phyloP scores from a whole-genome alignment of 192 early-diverging fungal genomes.

The Allomyces javanicus region DNA sequence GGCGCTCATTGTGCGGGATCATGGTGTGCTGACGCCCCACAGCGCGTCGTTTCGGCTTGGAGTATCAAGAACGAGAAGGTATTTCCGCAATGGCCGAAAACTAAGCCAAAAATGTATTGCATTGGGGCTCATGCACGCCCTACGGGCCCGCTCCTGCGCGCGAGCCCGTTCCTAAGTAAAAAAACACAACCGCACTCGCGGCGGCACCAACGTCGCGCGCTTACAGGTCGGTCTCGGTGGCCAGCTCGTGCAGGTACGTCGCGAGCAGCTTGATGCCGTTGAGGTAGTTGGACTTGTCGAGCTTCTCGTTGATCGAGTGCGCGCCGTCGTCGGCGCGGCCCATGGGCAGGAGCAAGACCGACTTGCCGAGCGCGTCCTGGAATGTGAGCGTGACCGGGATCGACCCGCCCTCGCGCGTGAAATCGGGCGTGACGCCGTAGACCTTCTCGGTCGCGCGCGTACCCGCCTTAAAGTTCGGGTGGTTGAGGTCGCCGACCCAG shows the following conservation, averaged over 20 bases:
- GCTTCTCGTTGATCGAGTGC: constrained; percentile 94
- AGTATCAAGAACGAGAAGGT: too few species aligned
- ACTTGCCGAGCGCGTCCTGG: constrained; percentile 81
- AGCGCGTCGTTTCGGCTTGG: too few species aligned
- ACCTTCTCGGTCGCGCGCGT: constrained; percentile 76
- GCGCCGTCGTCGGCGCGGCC: constrained; percentile 85
- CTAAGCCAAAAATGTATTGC: too few species aligned
- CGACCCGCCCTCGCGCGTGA: constrained; percentile 92
- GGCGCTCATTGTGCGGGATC: too few species aligned
- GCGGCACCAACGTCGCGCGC: too few species aligned
- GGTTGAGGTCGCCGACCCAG: constrained; percentile 80
- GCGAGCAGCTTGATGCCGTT: constrained; percentile 86
- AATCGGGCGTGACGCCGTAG: constrained; percentile 79
- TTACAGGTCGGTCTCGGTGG: constrained; percentile 8
- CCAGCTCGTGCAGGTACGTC: constrained; percentile 75
- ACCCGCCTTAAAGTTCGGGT: constrained; percentile 83
- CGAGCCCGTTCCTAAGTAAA: too few species aligned
- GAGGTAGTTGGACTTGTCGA: constrained; percentile 82
- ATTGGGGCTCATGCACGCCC: too few species aligned
- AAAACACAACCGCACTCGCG: too few species aligned
- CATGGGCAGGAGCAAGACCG: constrained; percentile 87
- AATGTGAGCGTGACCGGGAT: constrained; percentile 96
- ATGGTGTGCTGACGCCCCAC: too few species aligned
- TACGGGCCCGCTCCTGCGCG: too few species aligned
- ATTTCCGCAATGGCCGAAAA: too few species aligned